Base-by-base conservation (phyloP, 768 basidiomycete genomes). In the Pleurotus cornucopiae region DNA sequence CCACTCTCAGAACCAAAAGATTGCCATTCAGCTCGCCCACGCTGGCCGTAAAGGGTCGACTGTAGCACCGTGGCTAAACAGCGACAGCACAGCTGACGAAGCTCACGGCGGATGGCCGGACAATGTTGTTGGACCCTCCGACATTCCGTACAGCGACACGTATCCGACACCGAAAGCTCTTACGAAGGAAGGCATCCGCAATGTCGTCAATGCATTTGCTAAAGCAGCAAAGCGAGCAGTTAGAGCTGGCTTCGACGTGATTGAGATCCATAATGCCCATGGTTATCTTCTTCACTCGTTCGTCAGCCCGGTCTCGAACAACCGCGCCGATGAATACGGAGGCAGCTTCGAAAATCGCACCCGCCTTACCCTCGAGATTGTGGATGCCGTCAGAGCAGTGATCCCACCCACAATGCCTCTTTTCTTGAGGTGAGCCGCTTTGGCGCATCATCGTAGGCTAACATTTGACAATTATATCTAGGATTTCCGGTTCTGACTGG, bases 401-500 rank as follows among this genome's bases (percentile, higher is more conserved):
- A 86, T 89, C 61, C 82, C 84, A 0, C 66, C 73, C 2, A 69
- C 75, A 11, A 84, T 83, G 75, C 89, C 92, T 1, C 69, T 94
- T 14, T 90, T 92, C 70, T 73, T 87, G 54, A 77, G 91, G 84
- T 83, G 60, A 23, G 72, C 60, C 30, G 11, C 30, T 2, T 37
- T n/a, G 34, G 3, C 12, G n/a, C 6, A 6, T 20, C 16, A 14
- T 30, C 5, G 2, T n/a, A 18, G 7, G 39, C 18, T 21, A 51
- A 37, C 47, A 39, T 11, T 5, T 14, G 6, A 13, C 25, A 34
- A 6, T 30, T 30, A 38, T 12, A 11, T 55, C 71, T 44, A 83
- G 84, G 18, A 69, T 92, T 20, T 86, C 85, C 41, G 91, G 82
- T 1, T 85, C 83, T 0, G 91, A 92, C 57, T 89, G 89, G 85